These are phyloP conservation scores for Collybia mongolica DNA, from an alignment of 768 basidiomycete genomes.

Conservation along the genomic window DNA sequence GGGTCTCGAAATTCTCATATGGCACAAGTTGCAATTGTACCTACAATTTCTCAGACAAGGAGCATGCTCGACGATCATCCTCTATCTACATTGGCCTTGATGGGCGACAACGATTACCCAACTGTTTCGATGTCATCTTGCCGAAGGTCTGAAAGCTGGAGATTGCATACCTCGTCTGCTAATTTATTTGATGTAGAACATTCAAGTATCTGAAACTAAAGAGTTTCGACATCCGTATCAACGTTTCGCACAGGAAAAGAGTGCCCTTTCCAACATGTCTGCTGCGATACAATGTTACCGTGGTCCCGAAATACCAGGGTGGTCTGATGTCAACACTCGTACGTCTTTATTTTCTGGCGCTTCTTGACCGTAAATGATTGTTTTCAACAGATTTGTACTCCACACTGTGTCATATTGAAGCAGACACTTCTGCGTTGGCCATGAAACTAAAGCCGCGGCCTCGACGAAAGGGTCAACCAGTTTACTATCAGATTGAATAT, in stretches of 20 bases:
- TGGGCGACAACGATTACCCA: slow-evolving; percentile 9
- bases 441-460: not conserved
- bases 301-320: not conserved
- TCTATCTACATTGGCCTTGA: not conserved
- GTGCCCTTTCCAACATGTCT: not conserved
- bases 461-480: not conserved
- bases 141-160: slow-evolving; percentile 15
- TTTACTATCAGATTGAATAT: slow-evolving; percentile 29
- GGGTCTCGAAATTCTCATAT: slow-evolving; percentile 14
- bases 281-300: not conserved
- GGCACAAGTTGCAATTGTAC: not conserved
- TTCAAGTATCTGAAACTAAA: slow-evolving; percentile 26
- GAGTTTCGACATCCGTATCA: slow-evolving; percentile 16
- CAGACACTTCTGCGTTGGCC: not conserved
- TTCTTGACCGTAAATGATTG: no score
- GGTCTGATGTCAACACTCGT: not conserved
- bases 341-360: not conserved
- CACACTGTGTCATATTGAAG: not conserved
- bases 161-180: not conserved
- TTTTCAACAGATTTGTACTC: not conserved
- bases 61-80: slow-evolving; percentile 6
- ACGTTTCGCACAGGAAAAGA: not conserved
- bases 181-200: slow-evolving; percentile 23
- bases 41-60: slow-evolving; percentile 7
- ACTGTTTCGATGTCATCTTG: slow-evolving; percentile 22